Conservation (phyloP, 2,329 filamentous ascomycete genomes). For the Colletotrichum neosansevieriae region DNA sequence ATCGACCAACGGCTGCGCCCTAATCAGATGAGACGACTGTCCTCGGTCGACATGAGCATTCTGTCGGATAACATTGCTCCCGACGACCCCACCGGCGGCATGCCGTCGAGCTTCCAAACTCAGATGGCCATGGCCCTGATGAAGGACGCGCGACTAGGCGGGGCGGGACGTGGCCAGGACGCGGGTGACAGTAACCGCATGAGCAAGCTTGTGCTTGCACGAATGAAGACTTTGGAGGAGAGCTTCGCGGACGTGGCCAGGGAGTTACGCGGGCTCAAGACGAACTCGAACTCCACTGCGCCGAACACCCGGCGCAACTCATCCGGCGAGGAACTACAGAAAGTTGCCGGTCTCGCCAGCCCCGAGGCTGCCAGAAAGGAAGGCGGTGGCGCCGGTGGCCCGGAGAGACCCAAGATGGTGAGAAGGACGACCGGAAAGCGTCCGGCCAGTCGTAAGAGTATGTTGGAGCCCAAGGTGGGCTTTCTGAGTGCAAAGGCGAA, state of each 20-base stretch:
- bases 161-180: conserved; percentile 51
- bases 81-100: conserved; percentile 70
- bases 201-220: conserved; percentile 83
- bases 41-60: conserved; percentile 79
- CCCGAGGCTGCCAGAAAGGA: conserved; percentile 53
- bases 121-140: conserved; percentile 82
- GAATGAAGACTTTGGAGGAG: conserved; percentile 94
- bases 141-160: conserved; percentile 65
- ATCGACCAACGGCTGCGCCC: conserved; percentile 60
- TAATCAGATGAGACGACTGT: conserved; percentile 57
- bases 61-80: conserved; percentile 78
- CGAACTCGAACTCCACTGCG: conserved; percentile 56
- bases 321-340: conserved; percentile 56
- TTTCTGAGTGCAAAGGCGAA: conserved; percentile 57
- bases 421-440: conserved; percentile 47
- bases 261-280: conserved; percentile 77
- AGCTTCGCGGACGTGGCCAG: conserved; percentile 88
- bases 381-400: conserved; percentile 31
- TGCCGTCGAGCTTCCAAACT: conserved; percentile 83
- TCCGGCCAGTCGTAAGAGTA: conserved; percentile 56
- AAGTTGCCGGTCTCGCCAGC: conserved; percentile 41
- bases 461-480: conserved; percentile 54
- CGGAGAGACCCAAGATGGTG: conserved; percentile 44
- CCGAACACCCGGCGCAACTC: conserved; percentile 65
- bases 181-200: conserved; percentile 72